Evolutionary conservation across 371 early-diverging fungal genomes (phyloP).

Genomic region (Phascolomyces articulosus): DNA sequence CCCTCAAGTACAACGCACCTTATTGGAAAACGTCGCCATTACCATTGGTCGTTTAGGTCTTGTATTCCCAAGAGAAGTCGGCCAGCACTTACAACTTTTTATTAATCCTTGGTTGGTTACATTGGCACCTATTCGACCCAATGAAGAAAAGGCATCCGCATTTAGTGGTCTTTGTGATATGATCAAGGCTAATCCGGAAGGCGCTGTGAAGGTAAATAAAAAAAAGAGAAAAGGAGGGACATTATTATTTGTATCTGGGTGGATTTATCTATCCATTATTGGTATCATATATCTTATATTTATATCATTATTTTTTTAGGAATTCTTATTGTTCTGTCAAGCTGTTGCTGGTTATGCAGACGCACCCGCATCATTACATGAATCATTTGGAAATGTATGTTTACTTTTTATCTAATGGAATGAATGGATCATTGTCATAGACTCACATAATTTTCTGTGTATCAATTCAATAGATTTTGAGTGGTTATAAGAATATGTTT

Average conservation of each 20-base stretch:
- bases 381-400: conserved; percentile 66
- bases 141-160: conserved; percentile 92
- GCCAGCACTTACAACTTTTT: conserved; percentile 78
- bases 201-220: conserved; percentile 60
- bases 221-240: too few species aligned
- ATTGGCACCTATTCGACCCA: conserved; percentile 77
- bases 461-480: conserved; percentile 50
- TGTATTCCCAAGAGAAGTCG: conserved; percentile 80
- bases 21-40: conserved; percentile 94
- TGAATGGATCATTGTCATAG: neutral
- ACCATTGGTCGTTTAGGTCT: conserved; percentile 91
- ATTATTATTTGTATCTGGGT: too few species aligned
- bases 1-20: conserved; percentile 66
- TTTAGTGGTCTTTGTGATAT: conserved; percentile 91
- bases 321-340: conserved; percentile 65
- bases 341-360: conserved; percentile 70
- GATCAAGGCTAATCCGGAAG: conserved; percentile 87
- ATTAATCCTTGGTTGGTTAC: conserved; percentile 76
- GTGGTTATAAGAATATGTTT: conserved; percentile 73
- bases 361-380: conserved; percentile 61
- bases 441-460: neutral
- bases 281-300: neutral
- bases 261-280: too few species aligned
- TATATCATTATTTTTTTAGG: conserved; percentile 24
- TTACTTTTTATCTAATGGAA: too few species aligned